A percentile compares a stretch with the other conserved stretches of the same genome.
Conservation (phyloP, 176 grass and related monocot species). For the Guadua angustifolia region DNA sequence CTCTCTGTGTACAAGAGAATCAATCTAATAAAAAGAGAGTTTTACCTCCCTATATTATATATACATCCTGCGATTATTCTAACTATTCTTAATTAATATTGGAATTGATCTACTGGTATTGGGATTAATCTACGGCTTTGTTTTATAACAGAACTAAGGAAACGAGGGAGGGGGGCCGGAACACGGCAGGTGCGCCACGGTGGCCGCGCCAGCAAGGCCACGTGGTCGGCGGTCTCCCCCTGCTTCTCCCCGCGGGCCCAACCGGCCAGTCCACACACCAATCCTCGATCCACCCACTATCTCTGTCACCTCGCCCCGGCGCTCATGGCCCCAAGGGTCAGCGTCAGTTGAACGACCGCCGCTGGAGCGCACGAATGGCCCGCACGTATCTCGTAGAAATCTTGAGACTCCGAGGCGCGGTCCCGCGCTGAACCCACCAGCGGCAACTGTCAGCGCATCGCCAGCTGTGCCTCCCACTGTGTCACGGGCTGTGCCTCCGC, state of each 20-base stretch:
- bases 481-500: background rate
- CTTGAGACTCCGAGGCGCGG: slow-evolving; percentile 49
- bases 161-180: background rate
- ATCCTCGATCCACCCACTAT: rapidly evolving
- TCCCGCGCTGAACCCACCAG: background rate
- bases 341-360: rapidly evolving
- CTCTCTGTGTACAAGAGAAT: too few relatives aligned
- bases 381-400: slow-evolving; percentile 35
- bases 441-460: slow-evolving; percentile 39
- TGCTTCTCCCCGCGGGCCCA: background rate
- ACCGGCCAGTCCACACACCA: background rate
- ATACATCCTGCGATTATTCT: too few relatives aligned
- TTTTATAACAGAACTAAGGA: background rate
- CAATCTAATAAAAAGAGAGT: too few relatives aligned
- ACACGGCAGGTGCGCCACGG: slow-evolving; percentile 47
- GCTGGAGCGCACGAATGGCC: background rate
- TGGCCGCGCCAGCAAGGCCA: slow-evolving; percentile 53
- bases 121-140: too few relatives aligned
- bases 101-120: too few relatives aligned
- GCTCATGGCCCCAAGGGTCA: rapidly evolving
- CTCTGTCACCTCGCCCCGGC: background rate
- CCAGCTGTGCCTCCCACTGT: slow-evolving; percentile 36
- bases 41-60: too few relatives aligned
- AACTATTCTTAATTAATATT: too few relatives aligned
- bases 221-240: slow-evolving; percentile 46